Evolutionary conservation across 2,329 filamentous ascomycete species (phyloP), one percentile per base, ranked within the genome.

Genomic region (Exophiala sideris): DNA sequence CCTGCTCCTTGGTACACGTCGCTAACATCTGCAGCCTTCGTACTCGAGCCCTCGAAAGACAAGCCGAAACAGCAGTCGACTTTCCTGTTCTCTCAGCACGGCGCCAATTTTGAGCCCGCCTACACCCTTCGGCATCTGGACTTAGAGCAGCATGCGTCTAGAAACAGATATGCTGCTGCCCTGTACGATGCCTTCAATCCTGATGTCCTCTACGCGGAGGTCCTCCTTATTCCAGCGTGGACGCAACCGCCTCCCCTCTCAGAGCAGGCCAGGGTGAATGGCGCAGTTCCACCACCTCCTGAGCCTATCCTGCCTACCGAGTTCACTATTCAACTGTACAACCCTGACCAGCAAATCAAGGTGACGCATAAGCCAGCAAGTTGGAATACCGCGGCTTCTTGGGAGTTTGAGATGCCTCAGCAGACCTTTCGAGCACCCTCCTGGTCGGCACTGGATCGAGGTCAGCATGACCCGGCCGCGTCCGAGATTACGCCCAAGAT

Each of bases 381-480:
- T 57, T 95, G 91, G 87, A 91, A 87, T 58, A 86, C 84, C 56
- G 85, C 84, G 11, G 84, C 90, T 48, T 82, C 83, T 50, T 99
- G 92, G 86, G 89, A 94, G 60, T 97, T 99, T 71, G 89, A 92
- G 70, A 85, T 99, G 72, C 94, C 94, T 0, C 84, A 91, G 66
- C 85, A 85, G 56, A 88, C 86, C 21, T 99, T 99, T 69, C 83
- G 87, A 29, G 77, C 85, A 50, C 94, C 94, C 0, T 95, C 88
- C 10, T 76, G 79, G 1, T 94, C 89, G 36, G 81, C 81, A 45
- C 76, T 99, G 41, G 94, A 97, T 68, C 83, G 85, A 45, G 85
- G 85, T 33, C 80, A 84, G 61, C 79, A 75, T 56, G 83, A 87
- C 62, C 82, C 85, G 0, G 76, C 76, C 9, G 74, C 73, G 47